Evolutionary conservation across 257 asterid species (phyloP).

Genomic region (Capsicum pubescens): DNA sequence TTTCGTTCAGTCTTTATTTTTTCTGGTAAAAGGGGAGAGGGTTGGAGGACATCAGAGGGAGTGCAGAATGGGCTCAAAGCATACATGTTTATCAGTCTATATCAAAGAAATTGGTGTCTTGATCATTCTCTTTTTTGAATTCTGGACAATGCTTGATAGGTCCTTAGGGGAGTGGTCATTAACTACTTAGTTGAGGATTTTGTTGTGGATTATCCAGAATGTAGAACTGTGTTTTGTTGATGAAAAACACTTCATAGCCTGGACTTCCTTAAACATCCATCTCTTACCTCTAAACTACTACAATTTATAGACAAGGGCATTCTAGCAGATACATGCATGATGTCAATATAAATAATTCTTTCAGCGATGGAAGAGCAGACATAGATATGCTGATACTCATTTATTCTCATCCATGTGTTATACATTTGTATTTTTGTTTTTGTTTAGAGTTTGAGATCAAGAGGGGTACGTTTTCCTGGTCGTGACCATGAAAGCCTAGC

Average conservation of each 20-base stretch:
- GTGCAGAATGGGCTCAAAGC: slow-evolving; percentile 21
- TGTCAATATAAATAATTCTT: slow-evolving; percentile 2
- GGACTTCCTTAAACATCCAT: background rate
- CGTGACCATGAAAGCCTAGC: slow-evolving; percentile 95
- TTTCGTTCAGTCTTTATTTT: background rate
- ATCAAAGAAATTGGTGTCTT: background rate
- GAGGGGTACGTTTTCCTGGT: slow-evolving; percentile 97
- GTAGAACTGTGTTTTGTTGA: background rate
- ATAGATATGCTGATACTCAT: background rate
- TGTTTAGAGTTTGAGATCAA: slow-evolving; percentile 77
- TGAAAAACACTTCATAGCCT: background rate
- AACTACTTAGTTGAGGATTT: background rate
- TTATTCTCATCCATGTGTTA: slow-evolving; percentile 24
- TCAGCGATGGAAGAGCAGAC: slow-evolving; percentile 1
- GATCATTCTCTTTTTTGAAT: background rate
- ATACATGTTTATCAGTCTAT: background rate
- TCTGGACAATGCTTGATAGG: slow-evolving; percentile 11
- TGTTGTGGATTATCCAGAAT: background rate
- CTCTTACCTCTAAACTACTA: background rate
- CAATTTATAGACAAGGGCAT: background rate
- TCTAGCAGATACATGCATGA: background rate
- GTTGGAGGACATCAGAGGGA: slow-evolving; percentile 8
- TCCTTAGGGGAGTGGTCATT: background rate
- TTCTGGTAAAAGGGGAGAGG: background rate
- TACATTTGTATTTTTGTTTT: slow-evolving; percentile 18